A percentile compares a stretch with the other conserved stretches of the same genome.
These are phyloP conservation scores for Talaromyces sp. DNA, from an alignment of 2,329 filamentous ascomycete genomes.

Conservation along the genomic window DNA sequence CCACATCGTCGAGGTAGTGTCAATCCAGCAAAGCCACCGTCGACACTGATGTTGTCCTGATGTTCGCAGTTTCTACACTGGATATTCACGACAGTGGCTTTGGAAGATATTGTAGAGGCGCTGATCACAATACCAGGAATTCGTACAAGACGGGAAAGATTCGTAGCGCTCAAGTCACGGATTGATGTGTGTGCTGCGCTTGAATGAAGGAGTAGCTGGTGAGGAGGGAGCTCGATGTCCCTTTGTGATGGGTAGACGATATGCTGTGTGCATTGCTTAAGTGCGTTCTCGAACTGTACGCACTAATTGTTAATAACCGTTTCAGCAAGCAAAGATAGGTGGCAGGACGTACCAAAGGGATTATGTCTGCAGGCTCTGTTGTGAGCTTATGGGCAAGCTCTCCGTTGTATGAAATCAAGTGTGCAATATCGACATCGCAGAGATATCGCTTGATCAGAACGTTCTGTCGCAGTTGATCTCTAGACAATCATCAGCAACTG, in stretches of 20 bases:
- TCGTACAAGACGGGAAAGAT: conserved; percentile 89
- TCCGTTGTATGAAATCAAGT: conserved; percentile 94
- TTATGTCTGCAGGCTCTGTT: conserved; percentile 86
- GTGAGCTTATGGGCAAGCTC: conserved; percentile 86
- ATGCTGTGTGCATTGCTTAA: conserved; percentile 86
- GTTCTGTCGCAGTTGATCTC: conserved; percentile 94
- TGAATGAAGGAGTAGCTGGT: conserved; percentile 93
- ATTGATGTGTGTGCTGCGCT: conserved; percentile 88
- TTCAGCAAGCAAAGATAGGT: background rate
- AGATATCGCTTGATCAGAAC: conserved; percentile 90
- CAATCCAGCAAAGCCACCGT: conserved; percentile 83
- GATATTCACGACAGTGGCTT: conserved; percentile 81
- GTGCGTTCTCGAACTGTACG: conserved; percentile 77
- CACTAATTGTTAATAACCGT: conserved; percentile 5
- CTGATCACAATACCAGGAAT: conserved; percentile 98
- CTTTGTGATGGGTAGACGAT: conserved; percentile 81
- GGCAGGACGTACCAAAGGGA: conserved; percentile 70
- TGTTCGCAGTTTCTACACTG: conserved; percentile 85
- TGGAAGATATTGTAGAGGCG: conserved; percentile 92
- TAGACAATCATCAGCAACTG: conserved; percentile 34
- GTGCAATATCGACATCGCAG: conserved; percentile 92
- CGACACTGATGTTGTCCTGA: conserved; percentile 65
- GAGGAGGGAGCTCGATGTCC: conserved; percentile 72
- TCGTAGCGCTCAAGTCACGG: conserved; percentile 85
- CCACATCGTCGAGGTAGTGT: conserved; percentile 77